Percentiles rank a stretch among this genome's conserved stretches.
These are phyloP conservation scores for Leishmania guyanensis DNA, from an alignment of 208 protist species.

Conservation along the genomic window DNA sequence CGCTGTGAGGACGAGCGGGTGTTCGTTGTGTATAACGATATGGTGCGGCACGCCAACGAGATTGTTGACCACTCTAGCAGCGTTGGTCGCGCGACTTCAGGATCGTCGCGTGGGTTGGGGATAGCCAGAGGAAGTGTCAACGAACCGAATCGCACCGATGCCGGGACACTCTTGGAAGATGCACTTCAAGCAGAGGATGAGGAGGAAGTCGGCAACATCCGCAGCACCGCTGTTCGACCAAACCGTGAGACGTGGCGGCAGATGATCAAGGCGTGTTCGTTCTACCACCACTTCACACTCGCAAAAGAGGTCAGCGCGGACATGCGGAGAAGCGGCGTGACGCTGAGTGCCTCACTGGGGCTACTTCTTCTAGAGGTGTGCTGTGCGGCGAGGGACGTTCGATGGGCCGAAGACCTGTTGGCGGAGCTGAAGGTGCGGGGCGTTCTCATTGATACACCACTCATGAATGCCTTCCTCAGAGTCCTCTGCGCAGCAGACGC, in stretches of 20 bases:
- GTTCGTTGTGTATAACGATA: constrained; percentile 70
- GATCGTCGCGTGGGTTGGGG: neutral
- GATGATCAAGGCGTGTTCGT: constrained; percentile 57
- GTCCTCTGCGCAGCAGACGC: constrained; percentile 71
- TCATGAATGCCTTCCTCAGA: constrained; percentile 81
- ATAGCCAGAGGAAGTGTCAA: neutral
- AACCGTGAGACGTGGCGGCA: constrained; percentile 80
- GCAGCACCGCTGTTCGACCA: constrained; percentile 48
- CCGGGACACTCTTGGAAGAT: constrained; percentile 42
- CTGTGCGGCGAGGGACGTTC: constrained; percentile 33
- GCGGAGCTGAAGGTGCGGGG: constrained; percentile 37
- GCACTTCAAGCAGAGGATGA: constrained; percentile 55
- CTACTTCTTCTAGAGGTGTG: constrained; percentile 70
- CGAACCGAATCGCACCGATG: neutral
- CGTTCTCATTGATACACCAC: constrained; percentile 47
- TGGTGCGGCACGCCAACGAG: constrained; percentile 20
- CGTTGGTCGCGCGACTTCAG: neutral
- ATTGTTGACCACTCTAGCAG: neutral
- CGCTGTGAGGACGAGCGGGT: constrained; percentile 69
- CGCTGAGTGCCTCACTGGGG: constrained; percentile 41
- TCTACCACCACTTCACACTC: constrained; percentile 38
- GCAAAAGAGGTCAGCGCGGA: constrained; percentile 56
- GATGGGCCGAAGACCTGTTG: constrained; percentile 62
- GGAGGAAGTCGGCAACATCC: constrained; percentile 53
- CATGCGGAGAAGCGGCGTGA: constrained; percentile 37